Evolutionary conservation across 1,284 basidiomycete genomes (phyloP).

Genomic region (Schizopora paradoxa): DNA sequence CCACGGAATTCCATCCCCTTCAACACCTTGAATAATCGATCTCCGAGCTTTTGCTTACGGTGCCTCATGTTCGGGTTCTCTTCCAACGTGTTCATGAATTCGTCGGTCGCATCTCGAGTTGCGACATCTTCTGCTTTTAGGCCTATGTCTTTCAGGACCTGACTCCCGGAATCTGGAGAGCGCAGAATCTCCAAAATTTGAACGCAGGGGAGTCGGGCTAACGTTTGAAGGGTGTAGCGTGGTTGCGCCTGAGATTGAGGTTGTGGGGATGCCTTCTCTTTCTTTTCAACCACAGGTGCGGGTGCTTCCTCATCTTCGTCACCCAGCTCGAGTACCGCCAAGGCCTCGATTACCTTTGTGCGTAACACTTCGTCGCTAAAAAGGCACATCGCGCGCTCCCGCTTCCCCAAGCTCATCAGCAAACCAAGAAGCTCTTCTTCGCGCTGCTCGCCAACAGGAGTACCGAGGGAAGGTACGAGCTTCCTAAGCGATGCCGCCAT

Average conservation of each 20-base stretch:
- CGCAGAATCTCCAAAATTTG: constrained; percentile 64
- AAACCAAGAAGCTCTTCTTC: constrained; percentile 68
- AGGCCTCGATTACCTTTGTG: constrained; percentile 77
- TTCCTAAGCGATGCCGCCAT: constrained; percentile 63
- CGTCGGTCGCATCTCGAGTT: constrained; percentile 66
- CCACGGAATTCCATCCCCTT: constrained; percentile 76
- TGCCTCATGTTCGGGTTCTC: constrained; percentile 60
- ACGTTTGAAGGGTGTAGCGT: constrained; percentile 36
- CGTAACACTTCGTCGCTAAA: constrained; percentile 81
- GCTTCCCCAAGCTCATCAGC: constrained; percentile 78
- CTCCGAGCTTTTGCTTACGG: constrained; percentile 81
- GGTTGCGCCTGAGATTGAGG: too few species aligned
- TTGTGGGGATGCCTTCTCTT: too few species aligned
- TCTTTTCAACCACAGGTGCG: too few species aligned
- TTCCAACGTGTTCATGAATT: constrained; percentile 68
- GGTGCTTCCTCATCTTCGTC: constrained; percentile 45
- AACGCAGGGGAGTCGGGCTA: constrained; percentile 39
- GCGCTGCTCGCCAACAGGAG: constrained; percentile 36
- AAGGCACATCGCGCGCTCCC: constrained; percentile 84
- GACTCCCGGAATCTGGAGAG: constrained; percentile 39
- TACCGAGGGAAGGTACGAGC: constrained; percentile 53
- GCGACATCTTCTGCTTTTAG: constrained; percentile 66
- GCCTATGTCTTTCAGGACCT: constrained; percentile 60
- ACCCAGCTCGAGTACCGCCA: constrained; percentile 69
- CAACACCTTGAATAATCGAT: constrained; percentile 76